Base-by-base conservation (phyloP, 495 filamentous ascomycete species). In the Choiromyces venosus region DNA sequence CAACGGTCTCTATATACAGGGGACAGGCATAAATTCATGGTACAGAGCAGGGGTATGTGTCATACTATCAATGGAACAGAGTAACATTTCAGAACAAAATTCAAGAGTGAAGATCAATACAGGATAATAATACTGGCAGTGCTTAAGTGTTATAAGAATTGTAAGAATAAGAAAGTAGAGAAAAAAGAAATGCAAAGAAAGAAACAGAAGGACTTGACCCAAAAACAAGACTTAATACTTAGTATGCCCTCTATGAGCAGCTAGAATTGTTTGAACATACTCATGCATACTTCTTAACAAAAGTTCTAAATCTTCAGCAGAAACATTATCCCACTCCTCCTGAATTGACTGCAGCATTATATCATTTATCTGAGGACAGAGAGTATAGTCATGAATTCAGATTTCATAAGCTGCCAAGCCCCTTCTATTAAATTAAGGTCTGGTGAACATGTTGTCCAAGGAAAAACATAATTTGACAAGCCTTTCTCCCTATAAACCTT, bases 311-410 rank as follows among this genome's bases (percentile, higher is more conserved):
- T 40, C 38, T 14, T 40, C 0, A 14, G 12, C 14, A 16, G 1
- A 40, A 14, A 5, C n/a, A 21, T n/a, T 21, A n/a, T n/a, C 42
- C 18, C 3, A 46, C 19, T 21, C 42, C 19, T n/a, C 19, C 19
- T n/a, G 12, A n/a, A 46, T 46, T 6, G 19, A 2, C 0, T 0
- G 1, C 0, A 6, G 0, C 8, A 46, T 46, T n/a, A n/a, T 0
- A 46, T n/a, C 8, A 6, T 46, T 46, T 5, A 6, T n/a, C n/a
- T 46, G 19, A 1, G 19, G 19, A 7, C 19, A 7, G 42, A 6
- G 4, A 6, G 19, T 46, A 46, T 19, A 19, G 19, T n/a, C 6
- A n/a, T 46, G 18, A 46, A 46, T 46, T 6, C 5, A 7, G 42
- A n/a, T 46, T 46, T 21, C 0, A 46, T 46, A 46, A 46, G 42